Evolutionary conservation across 192 early-diverging fungal species (phyloP).

Genomic region (Helicostylum pulchrum): DNA sequence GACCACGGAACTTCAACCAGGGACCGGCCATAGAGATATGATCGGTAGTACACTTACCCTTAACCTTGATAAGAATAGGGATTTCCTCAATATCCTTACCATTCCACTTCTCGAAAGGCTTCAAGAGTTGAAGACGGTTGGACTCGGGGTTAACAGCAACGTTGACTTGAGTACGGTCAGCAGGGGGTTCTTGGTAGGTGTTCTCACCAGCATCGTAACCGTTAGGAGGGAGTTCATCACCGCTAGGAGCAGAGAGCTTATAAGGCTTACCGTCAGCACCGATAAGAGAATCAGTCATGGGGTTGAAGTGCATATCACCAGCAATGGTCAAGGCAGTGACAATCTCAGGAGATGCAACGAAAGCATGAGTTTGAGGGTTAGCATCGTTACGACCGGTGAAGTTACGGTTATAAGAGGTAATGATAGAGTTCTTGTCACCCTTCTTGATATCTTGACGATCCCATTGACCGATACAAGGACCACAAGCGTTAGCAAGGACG

Average conservation of each 20-base stretch:
- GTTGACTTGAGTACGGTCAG: conserved; percentile 68
- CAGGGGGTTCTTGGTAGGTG: conserved; percentile 94
- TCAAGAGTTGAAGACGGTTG: conserved; percentile 88
- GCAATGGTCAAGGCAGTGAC: conserved; percentile 96
- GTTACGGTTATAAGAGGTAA: conserved; percentile 99
- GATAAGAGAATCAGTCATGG: conserved; percentile 82
- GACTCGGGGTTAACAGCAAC: conserved; percentile 81
- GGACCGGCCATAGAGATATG: conserved; percentile 95
- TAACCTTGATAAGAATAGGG: conserved; percentile 91
- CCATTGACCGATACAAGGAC: conserved; percentile 99
- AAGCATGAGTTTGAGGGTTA: conserved; percentile 95
- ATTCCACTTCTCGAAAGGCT: conserved; percentile 87
- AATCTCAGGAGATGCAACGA: conserved; percentile 90
- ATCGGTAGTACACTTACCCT: conserved; percentile 99
- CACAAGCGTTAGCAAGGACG: conserved; percentile 96
- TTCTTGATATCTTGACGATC: conserved; percentile 95
- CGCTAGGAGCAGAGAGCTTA: conserved; percentile 86
- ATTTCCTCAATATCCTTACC: conserved; percentile 81
- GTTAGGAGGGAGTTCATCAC: conserved; percentile 82
- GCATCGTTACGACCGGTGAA: conserved; percentile 99
- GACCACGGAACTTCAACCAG: conserved; percentile 94
- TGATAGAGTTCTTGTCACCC: conserved; percentile 96
- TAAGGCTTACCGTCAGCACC: conserved; percentile 90
- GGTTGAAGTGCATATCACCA: conserved; percentile 93
- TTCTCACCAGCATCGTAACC: conserved; percentile 94